Conservation (phyloP, 306 rosid genomes). For the Luffa acutangula region DNA sequence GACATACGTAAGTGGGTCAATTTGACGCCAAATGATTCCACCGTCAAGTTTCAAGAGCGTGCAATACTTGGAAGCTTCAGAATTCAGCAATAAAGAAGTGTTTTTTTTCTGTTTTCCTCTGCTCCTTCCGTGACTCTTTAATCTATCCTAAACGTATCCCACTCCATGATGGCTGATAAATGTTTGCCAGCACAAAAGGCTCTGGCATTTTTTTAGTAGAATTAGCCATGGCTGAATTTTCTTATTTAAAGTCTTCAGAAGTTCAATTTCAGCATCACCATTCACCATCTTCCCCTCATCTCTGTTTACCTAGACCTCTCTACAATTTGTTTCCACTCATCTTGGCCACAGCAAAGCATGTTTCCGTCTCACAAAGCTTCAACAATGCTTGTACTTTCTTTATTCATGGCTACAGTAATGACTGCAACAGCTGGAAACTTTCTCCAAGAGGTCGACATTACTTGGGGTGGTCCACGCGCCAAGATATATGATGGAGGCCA, state of each 20-base stretch:
- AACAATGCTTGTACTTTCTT: constrained; percentile 5
- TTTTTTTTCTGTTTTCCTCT: constrained; percentile 1
- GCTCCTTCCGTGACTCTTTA: not conserved
- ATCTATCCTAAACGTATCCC: not conserved
- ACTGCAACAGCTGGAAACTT: constrained; percentile 38
- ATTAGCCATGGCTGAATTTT: not conserved
- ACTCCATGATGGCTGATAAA: not conserved
- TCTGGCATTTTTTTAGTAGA: not conserved
- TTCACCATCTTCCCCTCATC: not conserved
- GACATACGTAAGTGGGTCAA: not conserved
- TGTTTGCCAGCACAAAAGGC: not conserved
- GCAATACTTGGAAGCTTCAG: not conserved
- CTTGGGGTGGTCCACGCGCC: constrained; percentile 57
- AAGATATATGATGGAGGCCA: constrained; percentile 45
- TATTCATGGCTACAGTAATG: constrained; percentile 9
- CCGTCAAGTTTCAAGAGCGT: not conserved
- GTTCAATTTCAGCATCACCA: not conserved
- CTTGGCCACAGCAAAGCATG: constrained; percentile 1
- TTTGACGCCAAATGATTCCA: not conserved
- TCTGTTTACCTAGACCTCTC: not conserved
- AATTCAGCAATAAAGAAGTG: not conserved
- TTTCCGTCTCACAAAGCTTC: constrained; percentile 5
- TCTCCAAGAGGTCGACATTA: constrained; percentile 52
- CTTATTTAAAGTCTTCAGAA: constrained; percentile 14
- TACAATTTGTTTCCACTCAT: not conserved